Conservation (phyloP, 2,329 filamentous ascomycete species). For the Talaromyces sp. region DNA sequence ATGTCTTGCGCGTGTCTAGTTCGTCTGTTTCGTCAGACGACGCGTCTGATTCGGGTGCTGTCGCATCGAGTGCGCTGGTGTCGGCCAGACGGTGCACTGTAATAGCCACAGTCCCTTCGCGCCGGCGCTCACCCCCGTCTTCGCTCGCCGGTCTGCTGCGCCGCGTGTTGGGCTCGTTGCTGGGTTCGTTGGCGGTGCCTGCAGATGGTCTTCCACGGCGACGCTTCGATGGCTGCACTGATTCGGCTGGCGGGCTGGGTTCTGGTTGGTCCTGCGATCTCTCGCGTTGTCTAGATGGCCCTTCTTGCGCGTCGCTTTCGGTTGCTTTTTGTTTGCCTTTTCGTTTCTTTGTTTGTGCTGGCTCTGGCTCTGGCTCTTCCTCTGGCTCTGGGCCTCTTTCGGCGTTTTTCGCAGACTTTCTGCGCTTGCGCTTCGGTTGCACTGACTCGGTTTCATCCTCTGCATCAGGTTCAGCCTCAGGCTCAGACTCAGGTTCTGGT, state of each 20-base stretch:
- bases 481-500: neutral
- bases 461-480: neutral
- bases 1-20: conserved; percentile 26
- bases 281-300: neutral
- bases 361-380: conserved; percentile 7
- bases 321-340: conserved; percentile 8
- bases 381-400: conserved; percentile 12
- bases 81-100: conserved; percentile 38
- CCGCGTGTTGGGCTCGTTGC: conserved; percentile 1
- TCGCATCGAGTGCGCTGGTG: conserved; percentile 23
- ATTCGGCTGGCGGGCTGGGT: conserved; percentile 5
- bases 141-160: neutral
- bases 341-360: conserved; percentile 10
- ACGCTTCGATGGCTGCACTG: conserved; percentile 1
- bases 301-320: neutral
- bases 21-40: conserved; percentile 18
- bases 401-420: conserved; percentile 1
- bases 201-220: conserved; percentile 6
- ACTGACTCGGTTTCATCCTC: neutral
- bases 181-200: neutral
- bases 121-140: neutral
- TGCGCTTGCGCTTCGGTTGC: neutral
- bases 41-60: conserved; percentile 13
- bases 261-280: neutral
- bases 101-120: conserved; percentile 34